Evolutionary conservation across 148 eudicot species (phyloP).

Genomic region (Amaranthus palmeri): DNA sequence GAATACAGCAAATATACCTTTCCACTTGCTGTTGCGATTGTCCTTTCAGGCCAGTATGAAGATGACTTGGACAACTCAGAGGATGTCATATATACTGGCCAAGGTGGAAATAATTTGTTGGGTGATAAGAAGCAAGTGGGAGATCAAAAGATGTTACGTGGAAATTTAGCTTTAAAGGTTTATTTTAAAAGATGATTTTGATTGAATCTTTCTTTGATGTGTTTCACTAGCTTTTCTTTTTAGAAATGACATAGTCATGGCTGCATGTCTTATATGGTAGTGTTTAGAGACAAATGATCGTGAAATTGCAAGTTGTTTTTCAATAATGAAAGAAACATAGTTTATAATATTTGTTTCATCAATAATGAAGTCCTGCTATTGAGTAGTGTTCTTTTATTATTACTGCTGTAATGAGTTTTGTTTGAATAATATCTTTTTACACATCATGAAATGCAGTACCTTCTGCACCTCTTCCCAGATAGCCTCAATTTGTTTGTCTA

Average conservation of each 20-base stretch:
- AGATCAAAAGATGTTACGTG: constrained; percentile 38
- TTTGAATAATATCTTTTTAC: too few species aligned
- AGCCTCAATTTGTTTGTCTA: too few species aligned
- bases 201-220: too few species aligned
- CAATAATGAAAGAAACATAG: not conserved
- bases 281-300: not conserved
- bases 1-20: constrained; percentile 25
- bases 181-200: not conserved
- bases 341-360: not conserved
- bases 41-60: constrained; percentile 45
- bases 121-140: constrained; percentile 36
- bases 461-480: too few species aligned
- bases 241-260: not conserved
- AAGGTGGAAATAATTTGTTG: constrained; percentile 41
- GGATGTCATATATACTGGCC: constrained; percentile 44
- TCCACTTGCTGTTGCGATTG: constrained; percentile 45
- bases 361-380: not conserved
- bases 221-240: not conserved
- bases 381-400: not conserved
- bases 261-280: not conserved
- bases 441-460: too few species aligned
- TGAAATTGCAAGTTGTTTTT: not conserved
- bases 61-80: constrained; percentile 46
- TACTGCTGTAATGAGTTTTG: not conserved
- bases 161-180: constrained; percentile 44